Conservation (phyloP, 257 asterid species). For the Jacaranda copaia region DNA sequence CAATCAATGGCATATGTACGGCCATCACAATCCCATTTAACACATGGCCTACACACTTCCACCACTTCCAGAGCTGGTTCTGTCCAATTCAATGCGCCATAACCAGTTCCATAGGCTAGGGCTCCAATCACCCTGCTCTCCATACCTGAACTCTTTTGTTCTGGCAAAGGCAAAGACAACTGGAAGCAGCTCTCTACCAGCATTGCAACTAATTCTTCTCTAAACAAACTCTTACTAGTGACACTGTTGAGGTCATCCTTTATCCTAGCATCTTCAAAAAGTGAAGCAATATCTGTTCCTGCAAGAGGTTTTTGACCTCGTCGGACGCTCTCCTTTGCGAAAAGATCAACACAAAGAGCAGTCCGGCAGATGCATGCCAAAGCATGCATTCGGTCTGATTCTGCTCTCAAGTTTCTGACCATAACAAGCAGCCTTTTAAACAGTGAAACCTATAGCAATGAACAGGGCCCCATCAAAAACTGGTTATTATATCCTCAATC, state of each 20-base stretch:
- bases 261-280: slow-evolving; percentile 83
- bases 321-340: slow-evolving; percentile 94
- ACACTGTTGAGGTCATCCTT: slow-evolving; percentile 87
- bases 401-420: slow-evolving; percentile 97
- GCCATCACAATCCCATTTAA: slow-evolving; percentile 94
- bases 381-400: slow-evolving; percentile 98
- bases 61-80: slow-evolving; percentile 98
- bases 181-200: slow-evolving; percentile 98
- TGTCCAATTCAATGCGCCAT: slow-evolving; percentile 97
- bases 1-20: slow-evolving; percentile 96
- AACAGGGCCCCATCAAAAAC: slow-evolving; percentile 33
- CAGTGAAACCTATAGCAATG: slow-evolving; percentile 70
- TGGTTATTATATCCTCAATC: slow-evolving; percentile 12
- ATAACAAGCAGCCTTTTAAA: slow-evolving; percentile 91
- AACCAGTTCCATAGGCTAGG: slow-evolving; percentile 95
- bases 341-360: slow-evolving; percentile 96
- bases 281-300: slow-evolving; percentile 93
- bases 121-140: slow-evolving; percentile 99
- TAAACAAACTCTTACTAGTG: slow-evolving; percentile 80
- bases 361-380: slow-evolving; percentile 97
- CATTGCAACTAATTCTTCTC: slow-evolving; percentile 97
- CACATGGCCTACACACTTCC: slow-evolving; percentile 98
- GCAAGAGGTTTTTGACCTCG: slow-evolving; percentile 97
- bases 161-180: slow-evolving; percentile 92
- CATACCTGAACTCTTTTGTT: slow-evolving; percentile 87